phyloP scores from a whole-genome alignment of 192 early-diverging fungal species.

The Backusella liffmaniae region DNA sequence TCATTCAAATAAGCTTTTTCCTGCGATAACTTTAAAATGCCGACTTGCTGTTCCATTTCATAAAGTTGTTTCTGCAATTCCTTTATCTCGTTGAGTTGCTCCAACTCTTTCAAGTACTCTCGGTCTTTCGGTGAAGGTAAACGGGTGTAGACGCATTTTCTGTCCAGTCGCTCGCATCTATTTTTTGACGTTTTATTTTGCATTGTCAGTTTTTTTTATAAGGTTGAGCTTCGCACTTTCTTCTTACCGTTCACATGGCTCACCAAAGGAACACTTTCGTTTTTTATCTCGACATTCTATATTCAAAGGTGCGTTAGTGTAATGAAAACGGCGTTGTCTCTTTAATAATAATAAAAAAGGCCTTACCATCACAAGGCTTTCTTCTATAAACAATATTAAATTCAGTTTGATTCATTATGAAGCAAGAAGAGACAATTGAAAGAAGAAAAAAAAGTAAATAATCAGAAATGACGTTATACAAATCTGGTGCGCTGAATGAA shows the following conservation, averaged over 20 bases:
- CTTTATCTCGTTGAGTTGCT: background rate
- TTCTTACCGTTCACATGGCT: slow-evolving; percentile 21
- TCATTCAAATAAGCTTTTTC: background rate
- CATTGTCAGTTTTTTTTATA: background rate
- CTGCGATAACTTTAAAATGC: background rate
- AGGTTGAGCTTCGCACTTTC: background rate
- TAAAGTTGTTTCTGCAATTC: background rate
- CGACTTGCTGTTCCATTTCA: slow-evolving; percentile 4
- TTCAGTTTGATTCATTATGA: background rate
- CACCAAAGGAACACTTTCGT: slow-evolving; percentile 12
- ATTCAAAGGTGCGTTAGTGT: background rate
- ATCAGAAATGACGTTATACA: background rate
- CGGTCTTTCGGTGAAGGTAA: slow-evolving; percentile 6
- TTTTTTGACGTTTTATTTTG: background rate
- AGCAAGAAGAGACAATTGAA: too few relatives aligned
- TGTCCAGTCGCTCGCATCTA: slow-evolving; percentile 4
- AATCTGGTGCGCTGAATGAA: too few relatives aligned
- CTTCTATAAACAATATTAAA: background rate
- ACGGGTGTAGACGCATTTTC: slow-evolving; percentile 4
- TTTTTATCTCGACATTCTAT: slow-evolving; percentile 21
- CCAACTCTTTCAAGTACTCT: slow-evolving; percentile 14
- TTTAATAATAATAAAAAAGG: too few relatives aligned
- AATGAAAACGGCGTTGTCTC: background rate
- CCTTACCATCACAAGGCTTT: slow-evolving; percentile 19
- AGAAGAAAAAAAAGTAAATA: background rate